Evolutionary conservation across 768 basidiomycete species (phyloP), one percentile per base, ranked within the genome.

Genomic region (Collybia mongolica): DNA sequence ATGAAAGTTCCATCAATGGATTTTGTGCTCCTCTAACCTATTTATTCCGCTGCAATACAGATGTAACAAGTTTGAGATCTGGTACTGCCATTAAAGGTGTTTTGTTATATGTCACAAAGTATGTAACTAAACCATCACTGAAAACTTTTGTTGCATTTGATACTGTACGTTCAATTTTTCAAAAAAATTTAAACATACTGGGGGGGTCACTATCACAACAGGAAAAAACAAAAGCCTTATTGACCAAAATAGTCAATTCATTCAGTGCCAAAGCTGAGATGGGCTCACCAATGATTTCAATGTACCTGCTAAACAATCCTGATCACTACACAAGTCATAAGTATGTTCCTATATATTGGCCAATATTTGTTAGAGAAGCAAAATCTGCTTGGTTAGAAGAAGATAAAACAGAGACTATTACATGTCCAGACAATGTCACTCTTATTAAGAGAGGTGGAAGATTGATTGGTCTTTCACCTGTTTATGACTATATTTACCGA

Each of bases 111-210:
- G 62, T 74, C 0, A 62, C 73, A 4, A 72, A 78, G 28, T 79
- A 79, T 55, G 63, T 77, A 0, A 74, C 71, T 0, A 79, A 79
- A 53, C 39, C 60, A 0, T 36, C 56, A 1, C 50, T 79, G 9
- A 77, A 74, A 39, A 72, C 69, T 0, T 62, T 72, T 54, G 57
- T 57, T 12, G 60, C 72, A 22, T 74, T 76, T 59, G 61, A 72
- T 0, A 49, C 65, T 5, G 53, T 70, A 0, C 49, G 52, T 11
- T 48, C 59, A 8, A 49, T 69, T 0, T 63, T 67, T 43, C 52
- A 60, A 0, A 61, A 62, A 23, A 56, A 66, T 39, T 14, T 52
- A 12, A 59, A 68, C n/a, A 46, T 63, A 7, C n/a, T 66, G 0
- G 52, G 53, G 8, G 59, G 60, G 4, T 39, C 44, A n/a, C 17